phyloP scores from a whole-genome alignment of 2,329 filamentous ascomycete genomes.

The Alternaria novae-zelandiae region DNA sequence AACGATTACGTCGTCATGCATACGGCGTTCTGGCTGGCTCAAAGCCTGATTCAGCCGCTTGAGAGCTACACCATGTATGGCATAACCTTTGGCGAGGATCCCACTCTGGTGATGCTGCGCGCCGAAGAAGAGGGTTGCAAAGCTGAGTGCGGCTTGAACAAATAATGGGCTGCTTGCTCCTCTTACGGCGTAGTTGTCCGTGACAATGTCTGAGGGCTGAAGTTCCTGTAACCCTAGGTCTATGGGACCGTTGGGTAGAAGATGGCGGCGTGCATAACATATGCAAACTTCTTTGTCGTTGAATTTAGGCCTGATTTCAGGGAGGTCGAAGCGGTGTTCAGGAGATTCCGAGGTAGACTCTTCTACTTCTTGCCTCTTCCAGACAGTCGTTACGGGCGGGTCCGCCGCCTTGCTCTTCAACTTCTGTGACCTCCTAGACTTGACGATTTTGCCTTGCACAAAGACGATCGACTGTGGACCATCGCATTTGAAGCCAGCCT shows the following conservation, averaged over 20 bases:
- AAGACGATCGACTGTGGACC: constrained; percentile 33
- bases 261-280: constrained; percentile 27
- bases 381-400: neutral
- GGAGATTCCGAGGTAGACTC: neutral
- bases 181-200: neutral
- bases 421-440: constrained; percentile 28
- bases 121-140: constrained; percentile 37
- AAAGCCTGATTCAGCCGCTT: constrained; percentile 33
- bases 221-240: constrained; percentile 27
- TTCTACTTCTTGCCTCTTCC: neutral
- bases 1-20: constrained; percentile 34
- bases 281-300: constrained; percentile 34
- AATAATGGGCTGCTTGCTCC: constrained; percentile 17
- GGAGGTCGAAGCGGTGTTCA: neutral
- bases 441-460: constrained; percentile 33
- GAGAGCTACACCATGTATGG: constrained; percentile 31
- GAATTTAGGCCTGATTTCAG: constrained; percentile 2
- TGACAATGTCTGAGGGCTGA: constrained; percentile 20
- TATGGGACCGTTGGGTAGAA: constrained; percentile 29
- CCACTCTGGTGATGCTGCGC: constrained; percentile 20
- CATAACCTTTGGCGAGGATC: constrained; percentile 27
- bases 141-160: constrained; percentile 29
- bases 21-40: constrained; percentile 23
- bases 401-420: neutral
- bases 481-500: constrained; percentile 29